These are phyloP conservation scores for Iris macrosiphon DNA, from an alignment of 106 monocot genomes.

Conservation along the genomic window DNA sequence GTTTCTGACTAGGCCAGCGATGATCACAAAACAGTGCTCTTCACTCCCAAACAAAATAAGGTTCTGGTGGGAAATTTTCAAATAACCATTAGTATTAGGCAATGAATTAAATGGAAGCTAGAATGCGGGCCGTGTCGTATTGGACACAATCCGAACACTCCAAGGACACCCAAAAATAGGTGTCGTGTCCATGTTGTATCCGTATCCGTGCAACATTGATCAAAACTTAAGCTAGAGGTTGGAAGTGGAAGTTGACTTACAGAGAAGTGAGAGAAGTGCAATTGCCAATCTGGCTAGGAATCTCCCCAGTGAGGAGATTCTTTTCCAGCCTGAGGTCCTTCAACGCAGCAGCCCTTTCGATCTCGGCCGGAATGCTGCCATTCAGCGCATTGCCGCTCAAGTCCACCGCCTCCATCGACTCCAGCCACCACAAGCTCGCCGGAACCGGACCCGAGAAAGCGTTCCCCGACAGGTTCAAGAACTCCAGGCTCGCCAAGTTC, in stretches of 20 bases:
- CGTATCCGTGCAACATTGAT: no score
- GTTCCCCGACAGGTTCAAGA: conserved; percentile 60
- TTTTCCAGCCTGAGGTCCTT: conserved; percentile 26
- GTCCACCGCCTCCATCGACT: conserved; percentile 44
- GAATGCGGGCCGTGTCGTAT: no score
- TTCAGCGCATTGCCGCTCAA: conserved; percentile 49
- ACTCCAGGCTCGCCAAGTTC: conserved; percentile 26
- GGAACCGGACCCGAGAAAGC: conserved; percentile 49
- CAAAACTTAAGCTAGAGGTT: no score
- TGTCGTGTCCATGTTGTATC: no score
- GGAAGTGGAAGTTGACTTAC: conserved; percentile 45
- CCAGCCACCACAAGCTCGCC: conserved; percentile 31
- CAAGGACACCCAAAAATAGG: no score
- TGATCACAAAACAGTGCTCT: no score
- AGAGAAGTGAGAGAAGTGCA: conserved; percentile 58
- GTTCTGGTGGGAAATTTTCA: no score
- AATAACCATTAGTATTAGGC: no score
- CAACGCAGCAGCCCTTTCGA: conserved; percentile 35
- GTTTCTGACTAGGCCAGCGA: no score
- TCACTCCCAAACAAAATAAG: no score
- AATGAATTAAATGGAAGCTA: no score
- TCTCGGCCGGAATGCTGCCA: conserved; percentile 61
- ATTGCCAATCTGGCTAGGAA: conserved; percentile 45
- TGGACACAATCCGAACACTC: no score
- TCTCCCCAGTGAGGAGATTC: conserved; percentile 38